Evolutionary conservation across 176 grass and related monocot genomes (phyloP).

Genomic region (Cenchrus purpureus): DNA sequence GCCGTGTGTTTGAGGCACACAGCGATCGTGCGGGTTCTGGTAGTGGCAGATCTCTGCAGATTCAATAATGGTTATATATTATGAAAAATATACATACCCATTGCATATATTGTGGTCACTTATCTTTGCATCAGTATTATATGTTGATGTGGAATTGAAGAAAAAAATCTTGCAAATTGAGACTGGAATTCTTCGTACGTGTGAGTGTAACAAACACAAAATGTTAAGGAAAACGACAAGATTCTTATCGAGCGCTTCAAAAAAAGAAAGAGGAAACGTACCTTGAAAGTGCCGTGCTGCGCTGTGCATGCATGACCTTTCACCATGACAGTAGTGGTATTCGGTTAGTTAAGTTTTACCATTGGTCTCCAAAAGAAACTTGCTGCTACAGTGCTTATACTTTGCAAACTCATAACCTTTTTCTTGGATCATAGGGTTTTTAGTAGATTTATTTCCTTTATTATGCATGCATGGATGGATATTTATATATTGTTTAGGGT

Average conservation of each 20-base stretch:
- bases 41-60: too few relatives aligned
- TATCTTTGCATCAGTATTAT: not conserved
- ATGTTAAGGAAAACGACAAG: slow-evolving; percentile 39
- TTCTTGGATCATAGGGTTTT: not conserved
- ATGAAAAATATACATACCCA: not conserved
- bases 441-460: not conserved
- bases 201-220: slow-evolving; percentile 1
- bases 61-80: too few relatives aligned
- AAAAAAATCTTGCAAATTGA: not conserved
- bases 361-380: not conserved
- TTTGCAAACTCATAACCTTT: slow-evolving; percentile 8
- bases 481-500: not conserved
- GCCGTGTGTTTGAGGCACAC: too few relatives aligned
- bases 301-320: not conserved
- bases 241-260: slow-evolving; percentile 7
- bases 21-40: too few relatives aligned
- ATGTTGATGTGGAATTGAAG: not conserved
- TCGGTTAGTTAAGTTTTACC: not conserved
- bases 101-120: not conserved
- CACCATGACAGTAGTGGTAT: not conserved
- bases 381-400: not conserved
- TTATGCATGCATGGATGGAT: not conserved
- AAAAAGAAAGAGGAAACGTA: not conserved
- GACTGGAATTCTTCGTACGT: not conserved
- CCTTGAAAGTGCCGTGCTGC: not conserved